Percentiles rank a stretch among this genome's conserved stretches.
Evolutionary conservation across 2,329 filamentous ascomycete genomes (phyloP).

Genomic region (Fusarium devonianum): DNA sequence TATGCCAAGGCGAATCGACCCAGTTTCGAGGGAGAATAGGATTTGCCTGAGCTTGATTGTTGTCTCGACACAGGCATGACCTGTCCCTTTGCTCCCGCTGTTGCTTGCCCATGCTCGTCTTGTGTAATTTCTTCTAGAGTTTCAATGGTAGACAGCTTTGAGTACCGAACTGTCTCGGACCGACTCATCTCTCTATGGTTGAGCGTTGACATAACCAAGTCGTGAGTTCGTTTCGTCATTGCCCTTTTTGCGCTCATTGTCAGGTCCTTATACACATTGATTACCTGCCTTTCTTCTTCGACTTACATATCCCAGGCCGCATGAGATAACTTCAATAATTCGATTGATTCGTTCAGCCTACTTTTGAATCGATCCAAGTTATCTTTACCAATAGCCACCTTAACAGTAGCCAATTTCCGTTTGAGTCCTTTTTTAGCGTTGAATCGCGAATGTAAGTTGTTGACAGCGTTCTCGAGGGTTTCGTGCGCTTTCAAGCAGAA

Average conservation of each 20-base stretch:
- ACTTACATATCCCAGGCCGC: constrained; percentile 33
- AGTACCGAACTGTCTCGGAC: neutral
- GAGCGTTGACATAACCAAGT: constrained; percentile 17
- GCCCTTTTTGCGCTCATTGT: constrained; percentile 17
- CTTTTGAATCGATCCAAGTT: constrained; percentile 23
- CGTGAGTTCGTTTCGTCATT: constrained; percentile 23
- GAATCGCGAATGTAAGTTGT: constrained; percentile 22
- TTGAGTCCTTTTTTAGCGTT: constrained; percentile 17
- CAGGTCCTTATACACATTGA: too few relatives aligned
- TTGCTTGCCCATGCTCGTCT: rapidly evolving
- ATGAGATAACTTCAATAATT: constrained; percentile 25
- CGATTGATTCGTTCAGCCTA: constrained; percentile 23
- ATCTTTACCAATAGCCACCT: constrained; percentile 31
- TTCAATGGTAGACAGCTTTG: rapidly evolving
- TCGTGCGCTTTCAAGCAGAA: constrained; percentile 19
- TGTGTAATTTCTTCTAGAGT: neutral
- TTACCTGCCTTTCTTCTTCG: too few relatives aligned
- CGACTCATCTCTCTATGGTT: constrained; percentile 12
- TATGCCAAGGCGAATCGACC: constrained; percentile 23
- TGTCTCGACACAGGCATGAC: neutral
- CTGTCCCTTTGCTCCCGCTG: neutral
- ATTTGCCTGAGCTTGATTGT: neutral
- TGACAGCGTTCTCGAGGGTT: constrained; percentile 24
- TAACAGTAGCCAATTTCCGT: constrained; percentile 30
- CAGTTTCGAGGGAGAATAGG: constrained; percentile 9